Conservation (phyloP, 352 stramenopile species). For the Pythium insidiosum region DNA sequence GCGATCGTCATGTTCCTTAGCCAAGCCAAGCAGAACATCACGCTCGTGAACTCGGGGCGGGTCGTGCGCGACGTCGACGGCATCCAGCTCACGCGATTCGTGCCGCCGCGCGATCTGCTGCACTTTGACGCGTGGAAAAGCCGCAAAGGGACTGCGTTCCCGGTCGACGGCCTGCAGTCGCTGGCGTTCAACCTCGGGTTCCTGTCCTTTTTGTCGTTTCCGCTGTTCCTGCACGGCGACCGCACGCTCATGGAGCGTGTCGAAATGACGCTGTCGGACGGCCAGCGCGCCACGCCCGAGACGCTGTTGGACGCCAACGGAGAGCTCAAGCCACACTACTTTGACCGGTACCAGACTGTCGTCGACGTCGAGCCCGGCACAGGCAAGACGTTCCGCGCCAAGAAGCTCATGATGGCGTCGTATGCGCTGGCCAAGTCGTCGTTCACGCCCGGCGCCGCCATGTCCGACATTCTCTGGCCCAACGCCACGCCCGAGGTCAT, state of each 20-base stretch:
- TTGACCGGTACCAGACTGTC: too few relatives aligned
- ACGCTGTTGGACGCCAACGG: too few relatives aligned
- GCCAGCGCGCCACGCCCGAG: too few relatives aligned
- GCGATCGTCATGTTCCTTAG: constrained; percentile 38
- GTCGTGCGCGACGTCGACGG: constrained; percentile 22
- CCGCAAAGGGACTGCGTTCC: constrained; percentile 25
- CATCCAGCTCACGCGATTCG: constrained; percentile 49
- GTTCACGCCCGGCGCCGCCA: too few relatives aligned
- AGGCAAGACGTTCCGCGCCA: too few relatives aligned
- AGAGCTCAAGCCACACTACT: too few relatives aligned
- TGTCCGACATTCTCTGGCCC: too few relatives aligned
- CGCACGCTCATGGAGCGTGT: constrained; percentile 28
- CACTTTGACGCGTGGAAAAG: constrained; percentile 14
- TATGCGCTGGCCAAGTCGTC: too few relatives aligned
- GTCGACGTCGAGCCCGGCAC: too few relatives aligned
- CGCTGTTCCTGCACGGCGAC: constrained; percentile 51
- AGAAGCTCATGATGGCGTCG: too few relatives aligned
- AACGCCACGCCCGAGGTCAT: too few relatives aligned
- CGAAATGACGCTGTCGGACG: constrained; percentile 42
- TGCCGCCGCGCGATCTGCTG: constrained; percentile 27
- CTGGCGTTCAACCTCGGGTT: constrained; percentile 45
- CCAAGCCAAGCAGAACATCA: constrained; percentile 53
- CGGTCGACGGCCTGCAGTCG: constrained; percentile 41
- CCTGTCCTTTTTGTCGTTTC: constrained; percentile 48
- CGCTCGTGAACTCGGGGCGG: constrained; percentile 34